Evolutionary conservation across 345 rosid genomes (phyloP).

Genomic region (Kandelia obovata): DNA sequence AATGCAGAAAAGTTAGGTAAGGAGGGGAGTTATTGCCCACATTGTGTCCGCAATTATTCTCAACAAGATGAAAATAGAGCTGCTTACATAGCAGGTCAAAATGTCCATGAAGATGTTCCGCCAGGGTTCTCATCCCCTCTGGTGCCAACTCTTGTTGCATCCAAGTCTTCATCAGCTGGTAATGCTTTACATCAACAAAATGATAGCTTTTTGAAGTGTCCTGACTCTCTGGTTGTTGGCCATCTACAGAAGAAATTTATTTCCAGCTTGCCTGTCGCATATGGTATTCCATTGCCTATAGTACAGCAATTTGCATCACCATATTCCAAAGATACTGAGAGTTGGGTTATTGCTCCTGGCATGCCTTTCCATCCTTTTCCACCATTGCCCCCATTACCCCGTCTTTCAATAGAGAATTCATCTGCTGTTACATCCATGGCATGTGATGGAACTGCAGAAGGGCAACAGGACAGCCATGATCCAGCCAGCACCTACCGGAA

Average conservation of each 20-base stretch:
- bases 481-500: constrained; percentile 21
- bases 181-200: constrained; percentile 26
- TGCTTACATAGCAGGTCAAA: constrained; percentile 30
- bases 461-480: constrained; percentile 13
- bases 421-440: constrained; percentile 24
- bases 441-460: constrained; percentile 15
- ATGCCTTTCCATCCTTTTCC: constrained; percentile 86
- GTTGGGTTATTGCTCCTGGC: constrained; percentile 84
- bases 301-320: constrained; percentile 62
- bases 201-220: constrained; percentile 19
- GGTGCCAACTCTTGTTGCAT: constrained; percentile 26
- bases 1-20: constrained; percentile 18
- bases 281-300: constrained; percentile 72
- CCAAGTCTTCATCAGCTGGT: constrained; percentile 33
- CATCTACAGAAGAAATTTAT: constrained; percentile 56
- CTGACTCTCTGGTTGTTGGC: constrained; percentile 38
- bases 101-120: constrained; percentile 58
- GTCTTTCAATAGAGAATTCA: constrained; percentile 30
- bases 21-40: constrained; percentile 18
- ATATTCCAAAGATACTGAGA: constrained; percentile 34
- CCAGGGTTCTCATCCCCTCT: constrained; percentile 76
- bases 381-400: constrained; percentile 67
- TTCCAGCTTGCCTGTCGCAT: constrained; percentile 65
- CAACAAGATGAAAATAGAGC: constrained; percentile 23
- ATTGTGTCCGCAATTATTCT: constrained; percentile 17